Conservation (phyloP, 495 filamentous ascomycete genomes). For the Penicillium atrosanguineum region DNA sequence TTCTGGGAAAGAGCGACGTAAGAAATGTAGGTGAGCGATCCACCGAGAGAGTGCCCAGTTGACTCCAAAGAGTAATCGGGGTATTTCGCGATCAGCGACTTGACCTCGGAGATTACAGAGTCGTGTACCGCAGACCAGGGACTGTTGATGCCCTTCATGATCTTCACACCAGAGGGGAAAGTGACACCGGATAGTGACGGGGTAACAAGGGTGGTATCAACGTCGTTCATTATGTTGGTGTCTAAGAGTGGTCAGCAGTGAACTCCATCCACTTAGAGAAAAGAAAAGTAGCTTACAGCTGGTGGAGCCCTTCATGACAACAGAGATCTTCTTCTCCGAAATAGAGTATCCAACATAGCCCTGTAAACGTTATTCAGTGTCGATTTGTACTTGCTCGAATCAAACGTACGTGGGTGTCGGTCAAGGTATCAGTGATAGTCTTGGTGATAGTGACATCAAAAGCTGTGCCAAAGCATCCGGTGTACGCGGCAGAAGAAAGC, state of each 20-base stretch:
- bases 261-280: neutral
- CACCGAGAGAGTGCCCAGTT: constrained; percentile 35
- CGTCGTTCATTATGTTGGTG: constrained; percentile 34
- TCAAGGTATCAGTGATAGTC: constrained; percentile 19
- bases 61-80: constrained; percentile 32
- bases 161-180: constrained; percentile 28
- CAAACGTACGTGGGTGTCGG: constrained; percentile 27
- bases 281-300: constrained; percentile 12
- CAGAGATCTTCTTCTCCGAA: constrained; percentile 25
- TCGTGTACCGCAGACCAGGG: constrained; percentile 34
- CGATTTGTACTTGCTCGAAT: neutral
- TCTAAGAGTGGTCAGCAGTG: constrained; percentile 6
- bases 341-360: constrained; percentile 33
- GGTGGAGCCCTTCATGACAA: constrained; percentile 34
- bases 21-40: constrained; percentile 33
- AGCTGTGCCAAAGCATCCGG: constrained; percentile 24
- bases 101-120: constrained; percentile 29
- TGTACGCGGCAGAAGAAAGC: constrained; percentile 36
- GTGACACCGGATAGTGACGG: constrained; percentile 26
- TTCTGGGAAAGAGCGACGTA: constrained; percentile 34
- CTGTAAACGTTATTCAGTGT: constrained; percentile 2
- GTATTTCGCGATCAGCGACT: constrained; percentile 23
- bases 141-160: constrained; percentile 28
- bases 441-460: constrained; percentile 37
- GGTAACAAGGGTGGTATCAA: constrained; percentile 34